A percentile compares a stretch with the other conserved stretches of the same genome.
These are phyloP conservation scores for Stephanodiscus minutulus DNA, from an alignment of 108 stramenopile genomes.

Conservation along the genomic window DNA sequence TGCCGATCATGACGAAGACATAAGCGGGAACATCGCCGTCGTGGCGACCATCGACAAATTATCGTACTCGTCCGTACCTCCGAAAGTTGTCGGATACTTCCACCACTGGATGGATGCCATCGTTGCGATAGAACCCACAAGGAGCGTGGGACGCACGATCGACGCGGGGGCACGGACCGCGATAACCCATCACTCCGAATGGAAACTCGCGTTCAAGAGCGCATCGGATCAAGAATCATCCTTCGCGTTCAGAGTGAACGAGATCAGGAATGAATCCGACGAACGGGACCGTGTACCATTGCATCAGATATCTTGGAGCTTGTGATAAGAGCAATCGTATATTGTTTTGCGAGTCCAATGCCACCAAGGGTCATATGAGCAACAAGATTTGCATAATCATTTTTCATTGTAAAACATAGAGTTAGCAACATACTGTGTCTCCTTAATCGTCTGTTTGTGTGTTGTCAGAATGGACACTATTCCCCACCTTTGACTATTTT, in stretches of 20 bases:
- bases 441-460: too few relatives aligned
- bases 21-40: constrained; percentile 7
- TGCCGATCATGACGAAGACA: background rate
- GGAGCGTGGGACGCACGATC: background rate
- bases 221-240: background rate
- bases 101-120: constrained; percentile 38
- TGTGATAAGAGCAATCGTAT: background rate
- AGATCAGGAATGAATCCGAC: background rate
- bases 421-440: too few relatives aligned
- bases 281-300: constrained; percentile 5
- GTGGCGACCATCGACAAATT: constrained; percentile 24
- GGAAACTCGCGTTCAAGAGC: constrained; percentile 20
- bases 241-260: constrained; percentile 14
- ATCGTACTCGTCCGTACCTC: constrained; percentile 14
- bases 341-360: background rate
- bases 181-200: background rate
- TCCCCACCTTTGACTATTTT: too few relatives aligned
- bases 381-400: background rate
- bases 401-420: too few relatives aligned
- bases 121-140: constrained; percentile 1
- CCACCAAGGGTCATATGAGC: background rate
- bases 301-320: constrained; percentile 23
- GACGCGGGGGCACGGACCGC: background rate
- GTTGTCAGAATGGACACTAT: too few relatives aligned
- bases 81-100: constrained; percentile 12